phyloP scores from a whole-genome alignment of 768 basidiomycete genomes.

The Tylopilus cervinicoccineus region DNA sequence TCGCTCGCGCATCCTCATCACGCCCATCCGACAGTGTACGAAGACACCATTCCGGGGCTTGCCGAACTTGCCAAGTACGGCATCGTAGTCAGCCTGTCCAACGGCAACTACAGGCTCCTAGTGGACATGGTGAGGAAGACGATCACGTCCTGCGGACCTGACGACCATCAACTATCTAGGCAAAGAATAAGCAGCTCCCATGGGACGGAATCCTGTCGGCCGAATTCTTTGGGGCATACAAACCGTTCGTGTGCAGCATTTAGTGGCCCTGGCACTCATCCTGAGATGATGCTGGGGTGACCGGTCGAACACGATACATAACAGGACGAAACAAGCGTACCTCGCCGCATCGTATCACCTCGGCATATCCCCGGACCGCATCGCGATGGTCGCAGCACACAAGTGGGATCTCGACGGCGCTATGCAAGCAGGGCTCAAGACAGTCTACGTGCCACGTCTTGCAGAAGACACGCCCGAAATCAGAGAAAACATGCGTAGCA shows the following conservation, averaged over 20 bases:
- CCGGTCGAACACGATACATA: too few species aligned
- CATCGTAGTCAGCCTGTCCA: conserved; percentile 54
- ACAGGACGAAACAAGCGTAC: conserved; percentile 47
- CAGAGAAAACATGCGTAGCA: conserved; percentile 35
- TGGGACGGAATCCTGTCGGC: conserved; percentile 63
- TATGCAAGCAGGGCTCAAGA: conserved; percentile 47
- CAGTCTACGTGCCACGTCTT: conserved; percentile 53
- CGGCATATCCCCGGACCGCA: conserved; percentile 37
- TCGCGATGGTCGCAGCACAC: conserved; percentile 68
- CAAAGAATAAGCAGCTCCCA: conserved; percentile 56
- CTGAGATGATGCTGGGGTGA: background rate
- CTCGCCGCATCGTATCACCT: conserved; percentile 47
- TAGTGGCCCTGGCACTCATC: too few species aligned
- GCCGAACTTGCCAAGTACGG: conserved; percentile 45
- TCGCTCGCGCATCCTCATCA: background rate
- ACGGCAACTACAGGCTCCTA: conserved; percentile 59
- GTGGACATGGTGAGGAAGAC: conserved; percentile 56
- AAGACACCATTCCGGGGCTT: conserved; percentile 49
- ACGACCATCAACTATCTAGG: conserved; percentile 35
- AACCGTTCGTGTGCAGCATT: conserved; percentile 60
- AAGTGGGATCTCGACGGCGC: conserved; percentile 54
- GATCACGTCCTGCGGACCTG: too few species aligned
- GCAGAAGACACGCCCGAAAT: conserved; percentile 38
- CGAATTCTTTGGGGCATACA: conserved; percentile 58
- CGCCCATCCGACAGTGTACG: conserved; percentile 45